Percentiles rank a stretch among this genome's conserved stretches.
These are phyloP conservation scores for Trichoderma aggressivum DNA, from an alignment of 2,329 filamentous ascomycete species.

Conservation along the genomic window DNA sequence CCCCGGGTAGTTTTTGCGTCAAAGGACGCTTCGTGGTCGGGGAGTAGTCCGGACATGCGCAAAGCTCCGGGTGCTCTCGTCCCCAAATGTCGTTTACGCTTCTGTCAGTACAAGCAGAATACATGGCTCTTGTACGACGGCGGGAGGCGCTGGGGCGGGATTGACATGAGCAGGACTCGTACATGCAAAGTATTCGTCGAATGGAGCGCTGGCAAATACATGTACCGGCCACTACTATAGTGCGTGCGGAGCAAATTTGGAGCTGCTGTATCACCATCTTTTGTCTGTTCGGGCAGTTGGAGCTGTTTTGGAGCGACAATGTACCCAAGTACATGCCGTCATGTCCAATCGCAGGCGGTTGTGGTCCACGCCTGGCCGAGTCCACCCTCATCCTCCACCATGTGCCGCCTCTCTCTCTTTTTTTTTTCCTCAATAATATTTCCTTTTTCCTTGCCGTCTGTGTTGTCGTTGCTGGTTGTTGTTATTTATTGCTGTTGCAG, in stretches of 20 bases:
- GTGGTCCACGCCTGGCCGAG: neutral
- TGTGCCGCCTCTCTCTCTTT: conserved; percentile 1
- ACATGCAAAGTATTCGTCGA: neutral
- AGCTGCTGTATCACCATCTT: conserved; percentile 15
- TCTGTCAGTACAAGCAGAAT: neutral
- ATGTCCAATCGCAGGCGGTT: neutral
- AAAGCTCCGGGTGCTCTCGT: conserved; percentile 5
- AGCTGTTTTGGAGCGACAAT: neutral
- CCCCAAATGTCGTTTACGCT: neutral
- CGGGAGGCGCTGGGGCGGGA: neutral
- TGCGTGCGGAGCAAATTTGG: conserved; percentile 16
- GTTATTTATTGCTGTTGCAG: neutral
- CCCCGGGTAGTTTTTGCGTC: neutral
- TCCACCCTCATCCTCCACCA: neutral
- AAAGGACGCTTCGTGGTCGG: neutral
- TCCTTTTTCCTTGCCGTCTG: neutral
- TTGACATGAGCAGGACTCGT: neutral
- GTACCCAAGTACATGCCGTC: neutral
- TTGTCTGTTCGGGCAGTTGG: conserved; percentile 7
- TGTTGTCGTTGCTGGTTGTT: neutral
- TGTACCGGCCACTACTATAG: conserved; percentile 9
- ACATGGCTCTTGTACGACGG: neutral
- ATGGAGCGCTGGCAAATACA: neutral
- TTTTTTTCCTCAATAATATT: neutral
- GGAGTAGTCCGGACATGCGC: neutral